phyloP scores from a whole-genome alignment of 1,284 basidiomycete genomes.

The Caloboletus inedulis region DNA sequence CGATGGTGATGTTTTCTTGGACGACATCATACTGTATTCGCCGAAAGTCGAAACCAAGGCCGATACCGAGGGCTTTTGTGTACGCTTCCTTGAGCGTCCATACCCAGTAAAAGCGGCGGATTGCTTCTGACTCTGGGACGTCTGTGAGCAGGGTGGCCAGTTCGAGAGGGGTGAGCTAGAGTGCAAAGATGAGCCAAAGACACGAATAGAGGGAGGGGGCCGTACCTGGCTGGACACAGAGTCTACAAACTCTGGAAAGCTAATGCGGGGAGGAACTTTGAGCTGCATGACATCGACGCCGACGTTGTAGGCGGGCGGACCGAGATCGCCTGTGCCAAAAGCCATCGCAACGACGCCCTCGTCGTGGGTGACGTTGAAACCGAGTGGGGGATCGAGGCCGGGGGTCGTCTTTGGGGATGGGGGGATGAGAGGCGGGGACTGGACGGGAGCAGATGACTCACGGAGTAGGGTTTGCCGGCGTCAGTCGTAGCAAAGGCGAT shows the following conservation, averaged over 20 bases:
- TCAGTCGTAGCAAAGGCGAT: conserved; percentile 56
- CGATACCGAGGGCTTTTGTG: conserved; percentile 77
- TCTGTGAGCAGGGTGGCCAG: conserved; percentile 40
- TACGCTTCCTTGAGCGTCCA: conserved; percentile 89
- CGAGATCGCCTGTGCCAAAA: conserved; percentile 49
- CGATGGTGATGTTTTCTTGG: conserved; percentile 51
- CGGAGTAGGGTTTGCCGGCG: conserved; percentile 72
- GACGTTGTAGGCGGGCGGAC: conserved; percentile 56
- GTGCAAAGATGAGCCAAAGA: conserved; percentile 10
- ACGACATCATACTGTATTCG: conserved; percentile 66
- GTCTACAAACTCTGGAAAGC: conserved; percentile 58
- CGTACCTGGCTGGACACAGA: conserved; percentile 64
- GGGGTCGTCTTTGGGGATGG: conserved; percentile 40
- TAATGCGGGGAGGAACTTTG: conserved; percentile 54
- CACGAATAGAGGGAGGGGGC: not conserved
- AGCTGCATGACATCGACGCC: conserved; percentile 81
- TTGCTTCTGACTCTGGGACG: conserved; percentile 41
- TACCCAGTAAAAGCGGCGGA: conserved; percentile 67
- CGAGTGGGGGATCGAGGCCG: conserved; percentile 49
- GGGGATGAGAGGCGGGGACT: not conserved
- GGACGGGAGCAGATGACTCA: conserved; percentile 29
- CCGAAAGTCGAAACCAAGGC: conserved; percentile 76
- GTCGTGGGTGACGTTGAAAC: conserved; percentile 80
- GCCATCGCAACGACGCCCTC: conserved; percentile 67
- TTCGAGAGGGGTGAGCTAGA: conserved; percentile 58